Evolutionary conservation across 2,329 filamentous ascomycete genomes (phyloP).

Genomic region (Drechslerella coelobrocha): DNA sequence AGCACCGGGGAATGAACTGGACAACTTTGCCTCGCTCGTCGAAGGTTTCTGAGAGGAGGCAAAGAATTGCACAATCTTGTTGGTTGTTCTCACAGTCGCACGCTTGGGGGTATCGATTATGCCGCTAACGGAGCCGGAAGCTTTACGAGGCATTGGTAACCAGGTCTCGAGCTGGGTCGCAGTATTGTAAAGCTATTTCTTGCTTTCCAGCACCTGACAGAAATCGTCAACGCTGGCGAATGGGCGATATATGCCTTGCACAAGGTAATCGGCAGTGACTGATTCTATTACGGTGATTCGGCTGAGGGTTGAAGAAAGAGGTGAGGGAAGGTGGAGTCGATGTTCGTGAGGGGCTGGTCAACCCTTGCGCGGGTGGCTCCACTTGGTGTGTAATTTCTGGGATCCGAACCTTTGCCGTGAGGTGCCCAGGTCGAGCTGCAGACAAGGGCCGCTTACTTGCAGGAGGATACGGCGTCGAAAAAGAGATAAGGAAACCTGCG

Average conservation of each 20-base stretch:
- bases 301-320: conserved; percentile 17
- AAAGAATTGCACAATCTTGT: conserved; percentile 82
- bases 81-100: conserved; percentile 68
- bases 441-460: conserved; percentile 34
- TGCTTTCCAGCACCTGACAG: neutral
- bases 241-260: conserved; percentile 8
- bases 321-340: conserved; percentile 35
- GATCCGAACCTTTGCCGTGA: conserved; percentile 30
- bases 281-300: conserved; percentile 22
- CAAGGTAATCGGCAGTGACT: conserved; percentile 3
- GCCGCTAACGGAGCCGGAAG: conserved; percentile 49
- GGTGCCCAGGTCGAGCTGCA: conserved; percentile 20
- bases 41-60: conserved; percentile 79
- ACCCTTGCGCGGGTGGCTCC: conserved; percentile 33
- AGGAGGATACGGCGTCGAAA: neutral
- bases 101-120: conserved; percentile 50
- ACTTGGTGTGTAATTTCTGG: conserved; percentile 20
- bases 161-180: conserved; percentile 21
- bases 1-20: conserved; percentile 54
- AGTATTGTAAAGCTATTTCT: neutral
- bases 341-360: conserved; percentile 41
- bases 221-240: conserved; percentile 7
- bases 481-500: conserved; percentile 25
- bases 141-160: conserved; percentile 51
- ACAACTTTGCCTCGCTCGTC: conserved; percentile 60